Evolutionary conservation across 352 stramenopile genomes (phyloP), one percentile per base, ranked within the genome.

Genomic region (Pilasporangium apinafurcum): DNA sequence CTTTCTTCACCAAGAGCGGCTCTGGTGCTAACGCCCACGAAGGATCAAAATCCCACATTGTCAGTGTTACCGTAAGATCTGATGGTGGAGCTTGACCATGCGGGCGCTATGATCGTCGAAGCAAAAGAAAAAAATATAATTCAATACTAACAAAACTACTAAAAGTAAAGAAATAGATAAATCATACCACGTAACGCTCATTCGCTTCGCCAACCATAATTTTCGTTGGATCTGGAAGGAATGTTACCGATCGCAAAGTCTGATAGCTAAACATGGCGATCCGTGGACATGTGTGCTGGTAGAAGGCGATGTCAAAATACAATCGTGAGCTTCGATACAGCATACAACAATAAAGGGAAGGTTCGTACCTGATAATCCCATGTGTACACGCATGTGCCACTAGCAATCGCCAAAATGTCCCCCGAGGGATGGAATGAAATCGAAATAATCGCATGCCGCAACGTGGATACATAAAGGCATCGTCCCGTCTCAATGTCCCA

Each of bases 201-300:
- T 97, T 98, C 20, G 94, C 86, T 51, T 96, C 93, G 46, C 93
- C 93, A 34, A 98, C 79, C 71, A 98, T 96, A 40, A 98, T 89
- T 18, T 90, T 92, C 4, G 73, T 78, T 26, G 87, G 84, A 56
- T 89, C 72, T 0, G 91, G 91, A 14, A 96, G 68, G 50, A 98
- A 98, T 35, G 95, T 95, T 21, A 98, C 89, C 20, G 91, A 98
- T 22, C 92, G 82, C 53, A 98, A 65, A 9, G 84, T 90, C 55
- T 95, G 75, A 37, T 91, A 91, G 44, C 81, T 93, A 32, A 93
- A 93, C 78, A 93, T 91, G 27, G 78, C 81, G 41, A 93, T 93
- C 13, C 81, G 74, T 29, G 81, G 81, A 4, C 65, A 85, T 8
- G 74, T 83, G 45, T 93, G 81, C 81, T 92, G 36, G 21, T 42